Evolutionary conservation across 2,329 filamentous ascomycete species (phyloP).

Genomic region (Rhexocercosporidium sp.): DNA sequence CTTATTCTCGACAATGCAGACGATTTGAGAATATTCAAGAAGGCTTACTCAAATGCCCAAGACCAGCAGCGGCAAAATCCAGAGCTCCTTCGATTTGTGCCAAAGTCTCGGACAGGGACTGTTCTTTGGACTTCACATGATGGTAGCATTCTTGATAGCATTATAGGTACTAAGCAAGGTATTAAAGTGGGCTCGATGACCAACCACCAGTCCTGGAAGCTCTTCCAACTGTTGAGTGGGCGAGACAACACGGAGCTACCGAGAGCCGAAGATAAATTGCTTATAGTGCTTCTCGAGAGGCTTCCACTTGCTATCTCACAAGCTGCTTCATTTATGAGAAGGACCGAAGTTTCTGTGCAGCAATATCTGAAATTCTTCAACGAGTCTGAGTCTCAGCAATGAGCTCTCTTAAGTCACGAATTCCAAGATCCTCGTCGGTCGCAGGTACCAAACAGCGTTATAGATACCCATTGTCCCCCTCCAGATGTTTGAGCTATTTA

Average conservation of each 20-base stretch:
- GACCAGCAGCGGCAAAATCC: background rate
- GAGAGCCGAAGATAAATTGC: conserved; percentile 1
- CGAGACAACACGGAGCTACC: conserved; percentile 3
- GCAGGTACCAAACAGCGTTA: conserved; percentile 42
- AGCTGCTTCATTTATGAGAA: conserved; percentile 42
- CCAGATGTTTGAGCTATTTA: too few species aligned
- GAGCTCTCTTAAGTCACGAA: conserved; percentile 33
- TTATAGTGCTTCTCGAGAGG: conserved; percentile 37
- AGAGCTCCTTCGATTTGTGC: conserved; percentile 36
- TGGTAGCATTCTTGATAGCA: conserved; percentile 35
- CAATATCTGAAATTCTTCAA: conserved; percentile 39
- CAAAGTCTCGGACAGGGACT: conserved; percentile 35
- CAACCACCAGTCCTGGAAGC: conserved; percentile 20
- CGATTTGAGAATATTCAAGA: too few species aligned
- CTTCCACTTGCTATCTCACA: conserved; percentile 44
- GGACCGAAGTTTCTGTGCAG: conserved; percentile 32
- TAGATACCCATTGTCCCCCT: too few species aligned
- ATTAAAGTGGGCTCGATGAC: conserved; percentile 39
- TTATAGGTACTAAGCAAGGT: conserved; percentile 34
- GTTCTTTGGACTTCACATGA: conserved; percentile 45
- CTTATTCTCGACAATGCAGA: too few species aligned
- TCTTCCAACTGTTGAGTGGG: conserved; percentile 24
- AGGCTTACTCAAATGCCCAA: background rate
- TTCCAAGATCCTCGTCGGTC: conserved; percentile 40
- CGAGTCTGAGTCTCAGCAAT: conserved; percentile 30